Evolutionary conservation across 2,329 filamentous ascomycete species (phyloP).

Genomic region (Colletotrichum tanaceti): DNA sequence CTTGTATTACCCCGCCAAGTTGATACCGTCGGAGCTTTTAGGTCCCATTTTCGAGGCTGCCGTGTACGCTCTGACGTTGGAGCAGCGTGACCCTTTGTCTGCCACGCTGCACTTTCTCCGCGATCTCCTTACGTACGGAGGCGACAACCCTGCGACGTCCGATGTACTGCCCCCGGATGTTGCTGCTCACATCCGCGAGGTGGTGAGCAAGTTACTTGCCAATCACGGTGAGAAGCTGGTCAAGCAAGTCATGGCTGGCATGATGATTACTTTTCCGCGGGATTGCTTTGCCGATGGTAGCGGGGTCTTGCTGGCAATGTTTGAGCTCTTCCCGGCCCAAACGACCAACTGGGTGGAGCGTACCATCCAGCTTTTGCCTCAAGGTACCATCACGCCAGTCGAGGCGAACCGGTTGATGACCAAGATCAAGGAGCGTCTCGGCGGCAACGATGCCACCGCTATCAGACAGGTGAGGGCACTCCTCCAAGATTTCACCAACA

Average conservation of each 20-base stretch:
- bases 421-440: slow-evolving; percentile 83
- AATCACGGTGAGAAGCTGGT: slow-evolving; percentile 81
- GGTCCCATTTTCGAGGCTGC: slow-evolving; percentile 88
- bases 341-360: slow-evolving; percentile 84
- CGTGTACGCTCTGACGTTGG: slow-evolving; percentile 84
- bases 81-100: slow-evolving; percentile 91
- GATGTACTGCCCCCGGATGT: slow-evolving; percentile 67
- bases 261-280: slow-evolving; percentile 99
- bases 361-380: slow-evolving; percentile 85
- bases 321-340: slow-evolving; percentile 85
- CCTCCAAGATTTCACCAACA: slow-evolving; percentile 96
- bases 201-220: slow-evolving; percentile 78
- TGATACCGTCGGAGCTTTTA: slow-evolving; percentile 83
- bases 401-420: slow-evolving; percentile 85
- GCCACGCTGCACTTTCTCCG: slow-evolving; percentile 93
- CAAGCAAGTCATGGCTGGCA: slow-evolving; percentile 91
- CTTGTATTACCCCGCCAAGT: slow-evolving; percentile 88
- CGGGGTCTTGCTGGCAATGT: slow-evolving; percentile 88
- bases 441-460: slow-evolving; percentile 68
- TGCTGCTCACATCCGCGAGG: slow-evolving; percentile 75
- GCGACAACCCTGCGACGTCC: slow-evolving; percentile 76
- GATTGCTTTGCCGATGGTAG: slow-evolving; percentile 97
- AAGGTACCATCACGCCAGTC: slow-evolving; percentile 80
- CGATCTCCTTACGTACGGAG: slow-evolving; percentile 89
- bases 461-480: slow-evolving; percentile 83